Evolutionary conservation across 495 filamentous ascomycete species (phyloP), one percentile per base, ranked within the genome.

Genomic region (Hypoxylon perforatum): DNA sequence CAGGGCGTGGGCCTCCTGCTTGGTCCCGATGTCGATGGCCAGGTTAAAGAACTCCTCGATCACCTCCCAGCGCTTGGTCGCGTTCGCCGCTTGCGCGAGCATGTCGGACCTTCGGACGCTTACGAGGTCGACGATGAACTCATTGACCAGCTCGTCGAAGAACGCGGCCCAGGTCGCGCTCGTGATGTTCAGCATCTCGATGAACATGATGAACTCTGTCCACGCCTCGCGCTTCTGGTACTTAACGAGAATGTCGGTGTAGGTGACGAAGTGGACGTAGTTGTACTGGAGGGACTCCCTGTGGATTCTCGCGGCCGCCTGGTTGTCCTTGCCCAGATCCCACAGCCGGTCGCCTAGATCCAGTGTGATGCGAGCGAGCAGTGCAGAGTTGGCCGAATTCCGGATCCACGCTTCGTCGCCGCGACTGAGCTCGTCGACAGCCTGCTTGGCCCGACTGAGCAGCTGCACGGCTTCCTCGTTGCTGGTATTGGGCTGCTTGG

Each of bases 291-390:
- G 57, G 56, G 68, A 71, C 44, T 73, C 71, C 18, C 71, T 45
- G 42, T 73, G 71, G n/a, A 58, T 69, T 2, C 39, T 52, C 15
- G 71, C 71, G 2, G 68, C 71, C 3, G 61, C 46, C 10, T 55
- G 46, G 39, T 73, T 63, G 59, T 78, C 75, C 21, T 59, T 53
- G 51, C 72, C 73, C 2, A 70, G 57, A 28, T 75, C 75, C 60
- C 75, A 76, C 18, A 76, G 67, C 30, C 73, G 72, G 50, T 78
- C 73, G 21, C 75, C 76, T 14, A 78, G 45, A 45, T 78, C 75
- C 9, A 76, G 66, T 4, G 75, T 72, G 44, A 75, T 69, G 21
- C 71, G 69, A 10, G 74, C 72, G 1, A 75, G 55, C n/a, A 71
- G 38, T 14, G 65, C 44, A 4, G 63, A 63, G 52, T 76, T 70